Conservation (phyloP, 78 protist species). For the Isochrysis galbana region DNA sequence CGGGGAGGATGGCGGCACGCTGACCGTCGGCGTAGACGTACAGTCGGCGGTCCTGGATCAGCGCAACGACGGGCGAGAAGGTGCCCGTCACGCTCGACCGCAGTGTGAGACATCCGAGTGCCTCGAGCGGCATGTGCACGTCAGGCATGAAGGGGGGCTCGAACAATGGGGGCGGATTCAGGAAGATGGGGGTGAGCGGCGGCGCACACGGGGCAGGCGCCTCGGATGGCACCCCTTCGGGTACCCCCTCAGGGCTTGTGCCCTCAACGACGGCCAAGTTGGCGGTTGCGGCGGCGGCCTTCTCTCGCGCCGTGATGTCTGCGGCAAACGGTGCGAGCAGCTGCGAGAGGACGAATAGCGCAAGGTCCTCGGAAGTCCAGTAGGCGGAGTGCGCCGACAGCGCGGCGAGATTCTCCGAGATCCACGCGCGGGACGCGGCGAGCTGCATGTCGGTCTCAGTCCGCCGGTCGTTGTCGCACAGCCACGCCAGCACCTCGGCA, state of each 20-base stretch:
- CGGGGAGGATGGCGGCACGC: neutral
- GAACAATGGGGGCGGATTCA: neutral
- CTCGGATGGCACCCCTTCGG: too few relatives aligned
- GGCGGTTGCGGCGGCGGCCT: too few relatives aligned
- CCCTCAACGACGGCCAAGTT: too few relatives aligned
- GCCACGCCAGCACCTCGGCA: neutral
- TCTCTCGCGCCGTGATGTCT: too few relatives aligned
- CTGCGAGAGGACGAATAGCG: neutral
- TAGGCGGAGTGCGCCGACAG: neutral
- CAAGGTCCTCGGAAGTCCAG: neutral
- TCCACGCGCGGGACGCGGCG: too few relatives aligned
- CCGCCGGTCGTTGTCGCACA: neutral
- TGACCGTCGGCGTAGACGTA: neutral
- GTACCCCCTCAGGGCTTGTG: too few relatives aligned
- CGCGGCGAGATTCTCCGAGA: neutral
- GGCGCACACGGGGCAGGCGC: too few relatives aligned
- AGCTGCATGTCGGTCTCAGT: neutral
- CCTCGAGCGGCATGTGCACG: neutral
- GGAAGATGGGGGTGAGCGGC: too few relatives aligned
- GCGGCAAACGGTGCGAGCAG: neutral
- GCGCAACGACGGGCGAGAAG: neutral
- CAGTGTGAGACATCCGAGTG: neutral
- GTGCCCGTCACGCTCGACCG: neutral
- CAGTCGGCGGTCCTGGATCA: neutral
- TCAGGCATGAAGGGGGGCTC: neutral